Percentiles rank a stretch among this genome's conserved stretches.
phyloP scores from a whole-genome alignment of 176 grass and related monocot species.

The Areca catechu region DNA sequence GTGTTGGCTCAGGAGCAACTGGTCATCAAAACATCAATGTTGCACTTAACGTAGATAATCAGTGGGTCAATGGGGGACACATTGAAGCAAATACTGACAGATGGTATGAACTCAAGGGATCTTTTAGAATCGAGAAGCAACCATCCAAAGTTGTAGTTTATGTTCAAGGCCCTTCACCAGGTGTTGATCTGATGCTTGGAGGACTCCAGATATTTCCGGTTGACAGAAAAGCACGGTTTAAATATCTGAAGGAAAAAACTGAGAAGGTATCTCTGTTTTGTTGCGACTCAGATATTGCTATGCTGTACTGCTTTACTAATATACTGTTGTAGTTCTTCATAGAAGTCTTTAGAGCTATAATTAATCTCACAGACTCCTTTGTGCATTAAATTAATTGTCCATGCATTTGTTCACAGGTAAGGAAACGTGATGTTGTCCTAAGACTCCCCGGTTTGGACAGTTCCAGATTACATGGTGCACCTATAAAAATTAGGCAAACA shows the following conservation, averaged over 20 bases:
- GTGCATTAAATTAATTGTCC: slow-evolving; percentile 9
- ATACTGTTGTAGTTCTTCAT: no score
- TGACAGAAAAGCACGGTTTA: slow-evolving; percentile 30
- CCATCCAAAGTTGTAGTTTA: slow-evolving; percentile 36
- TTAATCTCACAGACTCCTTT: no score
- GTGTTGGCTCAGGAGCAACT: slow-evolving; percentile 44
- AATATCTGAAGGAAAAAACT: slow-evolving; percentile 37
- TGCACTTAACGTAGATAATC: slow-evolving; percentile 55
- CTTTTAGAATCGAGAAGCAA: slow-evolving; percentile 40
- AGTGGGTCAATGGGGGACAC: slow-evolving; percentile 42
- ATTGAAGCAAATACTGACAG: slow-evolving; percentile 16
- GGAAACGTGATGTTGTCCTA: slow-evolving; percentile 67
- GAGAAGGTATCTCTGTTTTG: slow-evolving; percentile 26
- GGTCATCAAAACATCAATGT: slow-evolving; percentile 69
- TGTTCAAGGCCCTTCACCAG: slow-evolving; percentile 35
- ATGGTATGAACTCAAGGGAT: slow-evolving; percentile 33
- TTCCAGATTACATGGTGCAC: slow-evolving; percentile 39
- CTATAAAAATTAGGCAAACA: slow-evolving; percentile 60
- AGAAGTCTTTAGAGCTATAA: no score
- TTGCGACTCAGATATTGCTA: neutral
- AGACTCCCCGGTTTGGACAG: slow-evolving; percentile 55
- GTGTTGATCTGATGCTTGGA: slow-evolving; percentile 39
- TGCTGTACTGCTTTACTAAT: neutral
- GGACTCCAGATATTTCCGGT: slow-evolving; percentile 30
- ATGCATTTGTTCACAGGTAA: slow-evolving; percentile 41